These are phyloP conservation scores for Sporothrix luriei DNA, from an alignment of 2,329 filamentous ascomycete species.

Conservation along the genomic window DNA sequence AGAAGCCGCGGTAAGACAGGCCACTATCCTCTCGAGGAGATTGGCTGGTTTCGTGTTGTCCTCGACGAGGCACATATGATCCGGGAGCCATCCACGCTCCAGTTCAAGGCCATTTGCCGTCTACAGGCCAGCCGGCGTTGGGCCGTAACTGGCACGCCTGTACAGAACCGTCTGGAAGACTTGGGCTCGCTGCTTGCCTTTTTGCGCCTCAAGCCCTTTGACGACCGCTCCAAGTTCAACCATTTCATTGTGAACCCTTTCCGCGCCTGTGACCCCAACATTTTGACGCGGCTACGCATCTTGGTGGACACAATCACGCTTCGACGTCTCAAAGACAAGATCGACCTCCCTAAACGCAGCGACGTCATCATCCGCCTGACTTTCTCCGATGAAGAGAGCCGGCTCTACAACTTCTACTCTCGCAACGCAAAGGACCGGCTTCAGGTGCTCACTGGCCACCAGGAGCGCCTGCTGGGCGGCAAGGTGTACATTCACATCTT, in stretches of 20 bases:
- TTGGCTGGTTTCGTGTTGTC: constrained; percentile 92
- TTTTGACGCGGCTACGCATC: constrained; percentile 80
- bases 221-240: constrained; percentile 73
- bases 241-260: constrained; percentile 82
- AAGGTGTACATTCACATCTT: constrained; percentile 93
- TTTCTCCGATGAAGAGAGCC: constrained; percentile 73
- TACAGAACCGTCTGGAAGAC: constrained; percentile 92
- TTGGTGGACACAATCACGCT: constrained; percentile 94
- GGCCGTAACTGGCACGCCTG: constrained; percentile 96
- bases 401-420: constrained; percentile 82
- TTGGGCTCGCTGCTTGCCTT: constrained; percentile 85
- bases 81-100: constrained; percentile 76
- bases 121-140: constrained; percentile 81
- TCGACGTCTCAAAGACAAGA: constrained; percentile 86
- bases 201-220: constrained; percentile 80
- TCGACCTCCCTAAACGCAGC: constrained; percentile 73
- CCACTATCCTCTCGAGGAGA: constrained; percentile 67
- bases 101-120: constrained; percentile 81
- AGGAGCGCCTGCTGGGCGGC: constrained; percentile 71
- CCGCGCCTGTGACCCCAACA: constrained; percentile 80
- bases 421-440: constrained; percentile 79
- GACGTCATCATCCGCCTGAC: constrained; percentile 74
- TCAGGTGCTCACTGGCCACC: constrained; percentile 67
- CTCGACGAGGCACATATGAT: constrained; percentile 96
- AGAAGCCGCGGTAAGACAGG: constrained; percentile 64